These are phyloP conservation scores for Cichorium intybus DNA, from an alignment of 140 eudicot genomes.

Conservation along the genomic window DNA sequence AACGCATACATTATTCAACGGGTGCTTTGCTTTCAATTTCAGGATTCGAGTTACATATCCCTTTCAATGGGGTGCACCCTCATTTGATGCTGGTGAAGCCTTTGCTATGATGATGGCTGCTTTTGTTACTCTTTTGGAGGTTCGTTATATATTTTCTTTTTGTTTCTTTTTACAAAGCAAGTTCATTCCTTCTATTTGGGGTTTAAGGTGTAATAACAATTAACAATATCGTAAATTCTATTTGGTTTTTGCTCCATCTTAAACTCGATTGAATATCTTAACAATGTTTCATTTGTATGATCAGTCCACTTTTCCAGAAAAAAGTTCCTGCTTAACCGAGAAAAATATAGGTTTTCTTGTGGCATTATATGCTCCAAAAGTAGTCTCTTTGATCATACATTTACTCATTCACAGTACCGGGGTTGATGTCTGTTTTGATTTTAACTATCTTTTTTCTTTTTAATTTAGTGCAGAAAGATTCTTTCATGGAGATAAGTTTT, in stretches of 20 bases:
- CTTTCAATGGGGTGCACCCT: slow-evolving; percentile 91
- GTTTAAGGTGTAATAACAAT: neutral
- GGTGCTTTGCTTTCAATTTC: neutral
- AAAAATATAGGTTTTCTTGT: too few relatives aligned
- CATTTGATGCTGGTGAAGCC: slow-evolving; percentile 93
- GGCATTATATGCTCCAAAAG: too few relatives aligned
- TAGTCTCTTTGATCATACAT: too few relatives aligned
- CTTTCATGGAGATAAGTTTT: too few relatives aligned
- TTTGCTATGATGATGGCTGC: slow-evolving; percentile 98
- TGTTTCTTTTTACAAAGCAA: too few relatives aligned
- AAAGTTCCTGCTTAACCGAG: too few relatives aligned
- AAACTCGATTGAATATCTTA: slow-evolving; percentile 1
- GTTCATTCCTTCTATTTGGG: neutral
- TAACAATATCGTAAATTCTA: neutral
- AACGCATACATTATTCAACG: neutral
- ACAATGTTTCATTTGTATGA: slow-evolving; percentile 13
- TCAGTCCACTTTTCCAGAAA: slow-evolving; percentile 86
- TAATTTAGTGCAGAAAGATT: too few relatives aligned
- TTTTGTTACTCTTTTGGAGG: slow-evolving; percentile 88
- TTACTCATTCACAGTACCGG: too few relatives aligned
- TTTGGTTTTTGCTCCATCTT: neutral
- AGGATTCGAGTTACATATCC: slow-evolving; percentile 94
- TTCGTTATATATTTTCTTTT: neutral
- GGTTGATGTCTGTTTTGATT: too few relatives aligned
- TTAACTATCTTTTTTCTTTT: too few relatives aligned